Conservation (phyloP, 768 basidiomycete genomes). For the Tulasnella sp. region DNA sequence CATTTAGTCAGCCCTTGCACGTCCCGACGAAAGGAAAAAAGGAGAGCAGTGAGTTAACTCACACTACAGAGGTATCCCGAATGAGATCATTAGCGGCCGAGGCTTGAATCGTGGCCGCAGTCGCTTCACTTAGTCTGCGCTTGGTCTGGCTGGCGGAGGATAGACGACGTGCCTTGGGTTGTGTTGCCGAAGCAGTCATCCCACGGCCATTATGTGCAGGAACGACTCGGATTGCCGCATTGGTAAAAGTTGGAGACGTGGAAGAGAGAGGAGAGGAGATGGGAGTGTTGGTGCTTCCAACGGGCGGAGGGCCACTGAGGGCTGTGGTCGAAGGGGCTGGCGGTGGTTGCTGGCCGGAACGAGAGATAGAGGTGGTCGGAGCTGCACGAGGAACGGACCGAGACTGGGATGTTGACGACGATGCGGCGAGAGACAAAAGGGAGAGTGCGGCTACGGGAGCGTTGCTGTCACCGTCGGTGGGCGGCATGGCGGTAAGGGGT, state of each 20-base stretch:
- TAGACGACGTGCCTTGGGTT: constrained; percentile 54
- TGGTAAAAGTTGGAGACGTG: neutral
- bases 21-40: neutral
- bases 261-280: neutral
- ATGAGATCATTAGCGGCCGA: constrained; percentile 42
- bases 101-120: constrained; percentile 58
- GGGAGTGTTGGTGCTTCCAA: neutral
- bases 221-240: neutral
- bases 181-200: constrained; percentile 1
- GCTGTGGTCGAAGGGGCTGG: neutral
- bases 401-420: constrained; percentile 1
- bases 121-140: constrained; percentile 70
- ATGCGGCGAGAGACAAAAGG: constrained; percentile 13
- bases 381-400: constrained; percentile 19
- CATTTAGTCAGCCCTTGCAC: neutral
- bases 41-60: neutral
- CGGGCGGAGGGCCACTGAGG: neutral
- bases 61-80: constrained; percentile 13
- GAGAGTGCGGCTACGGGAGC: constrained; percentile 10
- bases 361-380: constrained; percentile 19
- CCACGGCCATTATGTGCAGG: neutral
- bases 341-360: neutral
- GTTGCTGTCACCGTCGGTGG: constrained; percentile 5
- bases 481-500: constrained; percentile 3
- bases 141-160: constrained; percentile 63